phyloP scores from a whole-genome alignment of 192 early-diverging fungal genomes.

The Jimgerdemannia flammicorona region DNA sequence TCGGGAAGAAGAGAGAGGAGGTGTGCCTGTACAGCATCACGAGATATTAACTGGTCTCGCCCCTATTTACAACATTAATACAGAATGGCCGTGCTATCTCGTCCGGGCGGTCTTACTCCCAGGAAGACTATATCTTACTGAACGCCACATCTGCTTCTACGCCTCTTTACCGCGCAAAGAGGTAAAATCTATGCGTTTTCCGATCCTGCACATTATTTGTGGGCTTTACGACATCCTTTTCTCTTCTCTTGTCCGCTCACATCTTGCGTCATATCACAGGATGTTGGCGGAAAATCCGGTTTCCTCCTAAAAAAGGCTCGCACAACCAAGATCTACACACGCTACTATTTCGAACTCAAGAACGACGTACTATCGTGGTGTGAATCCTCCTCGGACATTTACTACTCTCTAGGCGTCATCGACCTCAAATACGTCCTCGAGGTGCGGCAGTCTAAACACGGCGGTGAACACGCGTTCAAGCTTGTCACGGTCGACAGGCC shows the following conservation, averaged over 20 bases:
- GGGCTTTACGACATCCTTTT: no score
- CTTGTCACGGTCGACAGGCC: constrained; percentile 46
- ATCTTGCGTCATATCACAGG: constrained; percentile 17
- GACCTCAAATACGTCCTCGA: constrained; percentile 56
- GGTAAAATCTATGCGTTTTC: background rate
- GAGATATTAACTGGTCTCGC: background rate
- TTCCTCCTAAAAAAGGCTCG: constrained; percentile 40
- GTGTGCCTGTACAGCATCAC: background rate
- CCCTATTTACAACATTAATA: background rate
- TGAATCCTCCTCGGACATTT: constrained; percentile 48
- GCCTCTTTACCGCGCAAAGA: constrained; percentile 49
- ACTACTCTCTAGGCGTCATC: constrained; percentile 55
- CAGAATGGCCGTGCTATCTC: constrained; percentile 67
- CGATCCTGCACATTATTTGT: no score
- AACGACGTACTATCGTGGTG: constrained; percentile 56
- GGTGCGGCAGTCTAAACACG: constrained; percentile 38
- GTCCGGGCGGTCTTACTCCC: constrained; percentile 58
- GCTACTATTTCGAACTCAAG: constrained; percentile 61
- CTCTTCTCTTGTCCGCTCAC: background rate
- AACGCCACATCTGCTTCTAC: constrained; percentile 63
- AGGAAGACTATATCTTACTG: constrained; percentile 60
- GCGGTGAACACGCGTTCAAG: constrained; percentile 31
- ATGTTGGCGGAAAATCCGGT: constrained; percentile 50
- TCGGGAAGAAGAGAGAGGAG: background rate
- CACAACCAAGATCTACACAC: constrained; percentile 33